Evolutionary conservation across 768 basidiomycete genomes (phyloP), one percentile per base, ranked within the genome.

Genomic region (Obba rivulosa): DNA sequence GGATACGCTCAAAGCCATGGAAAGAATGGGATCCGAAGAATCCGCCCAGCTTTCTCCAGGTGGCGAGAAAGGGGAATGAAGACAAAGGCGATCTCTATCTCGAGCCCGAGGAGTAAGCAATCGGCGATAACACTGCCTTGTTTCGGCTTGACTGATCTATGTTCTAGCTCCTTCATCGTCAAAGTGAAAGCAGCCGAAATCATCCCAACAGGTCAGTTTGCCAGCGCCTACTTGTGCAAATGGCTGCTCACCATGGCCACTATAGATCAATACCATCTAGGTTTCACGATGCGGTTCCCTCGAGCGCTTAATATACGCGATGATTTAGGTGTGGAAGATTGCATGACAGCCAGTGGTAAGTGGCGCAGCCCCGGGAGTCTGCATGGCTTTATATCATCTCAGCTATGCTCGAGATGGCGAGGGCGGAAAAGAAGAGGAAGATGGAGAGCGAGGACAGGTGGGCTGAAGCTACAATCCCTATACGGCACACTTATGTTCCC

Each of bases 141-240:
- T 37, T 22, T n/a, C 9, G 11, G 4, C 24, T 28, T 25, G 13
- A 41, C 50, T 25, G 45, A 25, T 46, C n/a, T 41, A 13, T 36
- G 16, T 51, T 11, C n/a, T 24, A 96, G 94, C 56, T 96, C 95
- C 0, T 98, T 99, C 65, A 86, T 97, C 31, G 51, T 98, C 56
- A 87, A 87, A 57, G 80, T 98, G 48, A 98, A 98, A 66, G 95
- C 91, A 0, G 89, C 94, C 0, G 93, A 97, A 62, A 90, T 98
- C 45, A 82, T 82, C 2, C 68, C 75, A 9, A 77, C 89, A 38
- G 86, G 92, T 85, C 49, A 35, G 63, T 48, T 20, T 28, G n/a
- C 28, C 2, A 18, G 18, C 1, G 20, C 5, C 28, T 31, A 4
- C 8, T n/a, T n/a, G 10, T 4, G 21, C 9, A 22, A 16, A 23